Evolutionary conservation across 2,329 filamentous ascomycete genomes (phyloP).

Genomic region (Colletotrichum eremochloae): DNA sequence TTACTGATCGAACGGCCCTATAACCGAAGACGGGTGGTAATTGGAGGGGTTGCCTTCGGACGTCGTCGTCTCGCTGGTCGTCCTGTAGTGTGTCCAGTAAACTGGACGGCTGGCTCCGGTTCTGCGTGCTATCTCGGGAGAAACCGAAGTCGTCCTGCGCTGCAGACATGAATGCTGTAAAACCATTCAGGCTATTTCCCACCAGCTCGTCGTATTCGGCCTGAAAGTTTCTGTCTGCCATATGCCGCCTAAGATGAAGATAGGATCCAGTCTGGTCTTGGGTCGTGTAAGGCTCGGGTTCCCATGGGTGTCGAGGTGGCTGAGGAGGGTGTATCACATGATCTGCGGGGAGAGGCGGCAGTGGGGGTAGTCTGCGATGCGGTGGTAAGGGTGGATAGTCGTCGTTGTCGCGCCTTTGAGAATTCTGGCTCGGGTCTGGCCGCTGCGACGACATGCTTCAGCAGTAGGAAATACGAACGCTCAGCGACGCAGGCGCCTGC

Average conservation of each 20-base stretch:
- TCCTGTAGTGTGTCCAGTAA: conserved; percentile 32
- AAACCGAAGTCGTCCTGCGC: conserved; percentile 24
- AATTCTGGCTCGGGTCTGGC: conserved; percentile 43
- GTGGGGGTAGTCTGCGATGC: conserved; percentile 49
- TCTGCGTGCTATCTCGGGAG: conserved; percentile 13
- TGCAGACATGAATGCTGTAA: conserved; percentile 34
- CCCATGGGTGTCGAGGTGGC: conserved; percentile 32
- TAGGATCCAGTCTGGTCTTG: conserved; percentile 21
- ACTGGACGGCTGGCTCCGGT: conserved; percentile 8
- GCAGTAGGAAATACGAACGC: conserved; percentile 35
- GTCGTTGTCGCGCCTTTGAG: conserved; percentile 51
- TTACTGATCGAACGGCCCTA: conserved; percentile 18
- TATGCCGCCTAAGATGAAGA: conserved; percentile 32
- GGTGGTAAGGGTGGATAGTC: conserved; percentile 49
- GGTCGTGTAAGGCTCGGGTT: conserved; percentile 23
- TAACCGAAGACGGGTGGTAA: conserved; percentile 32
- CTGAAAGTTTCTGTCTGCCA: conserved; percentile 41
- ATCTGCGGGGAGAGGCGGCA: conserved; percentile 44
- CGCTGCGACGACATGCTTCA: conserved; percentile 43
- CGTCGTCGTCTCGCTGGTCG: conserved; percentile 34
- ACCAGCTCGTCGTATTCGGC: conserved; percentile 42
- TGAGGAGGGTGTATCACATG: conserved; percentile 21
- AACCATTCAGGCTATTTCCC: conserved; percentile 34
- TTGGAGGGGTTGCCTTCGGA: conserved; percentile 26
- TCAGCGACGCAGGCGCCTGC: conserved; percentile 40